Conservation (phyloP, 2,329 filamentous ascomycete genomes). For the Capronia americana region DNA sequence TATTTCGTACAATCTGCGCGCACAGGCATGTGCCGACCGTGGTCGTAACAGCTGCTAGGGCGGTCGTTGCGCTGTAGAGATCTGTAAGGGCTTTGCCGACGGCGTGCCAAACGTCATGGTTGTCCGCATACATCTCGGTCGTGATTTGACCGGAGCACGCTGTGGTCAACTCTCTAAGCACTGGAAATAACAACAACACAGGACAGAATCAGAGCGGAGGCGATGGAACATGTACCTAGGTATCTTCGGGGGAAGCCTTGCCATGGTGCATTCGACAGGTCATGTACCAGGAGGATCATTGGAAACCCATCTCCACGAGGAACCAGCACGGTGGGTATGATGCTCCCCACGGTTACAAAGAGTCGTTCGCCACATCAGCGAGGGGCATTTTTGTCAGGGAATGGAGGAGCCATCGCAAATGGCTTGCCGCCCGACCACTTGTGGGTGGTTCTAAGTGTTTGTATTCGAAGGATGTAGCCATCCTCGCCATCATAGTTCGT, state of each 20-base stretch:
- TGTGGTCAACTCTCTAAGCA: not conserved
- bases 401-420: not conserved
- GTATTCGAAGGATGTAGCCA: not conserved
- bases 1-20: not conserved
- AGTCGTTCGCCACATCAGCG: not conserved
- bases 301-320: not conserved
- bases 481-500: not conserved
- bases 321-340: not conserved
- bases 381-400: not conserved
- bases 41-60: not conserved
- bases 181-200: not conserved
- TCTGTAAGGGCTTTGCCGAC: not conserved
- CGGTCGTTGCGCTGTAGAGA: not conserved
- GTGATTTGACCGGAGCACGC: not conserved
- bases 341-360: not conserved
- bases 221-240: not conserved
- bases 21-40: not conserved
- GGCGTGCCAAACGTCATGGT: not conserved
- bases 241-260: not conserved
- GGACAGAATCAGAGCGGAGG: not conserved
- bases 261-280: not conserved
- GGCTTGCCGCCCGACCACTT: not conserved
- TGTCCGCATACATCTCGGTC: not conserved
- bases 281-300: not conserved
- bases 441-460: not conserved